Conservation (phyloP, 768 basidiomycete genomes). For the Trametes cinnabarina region DNA sequence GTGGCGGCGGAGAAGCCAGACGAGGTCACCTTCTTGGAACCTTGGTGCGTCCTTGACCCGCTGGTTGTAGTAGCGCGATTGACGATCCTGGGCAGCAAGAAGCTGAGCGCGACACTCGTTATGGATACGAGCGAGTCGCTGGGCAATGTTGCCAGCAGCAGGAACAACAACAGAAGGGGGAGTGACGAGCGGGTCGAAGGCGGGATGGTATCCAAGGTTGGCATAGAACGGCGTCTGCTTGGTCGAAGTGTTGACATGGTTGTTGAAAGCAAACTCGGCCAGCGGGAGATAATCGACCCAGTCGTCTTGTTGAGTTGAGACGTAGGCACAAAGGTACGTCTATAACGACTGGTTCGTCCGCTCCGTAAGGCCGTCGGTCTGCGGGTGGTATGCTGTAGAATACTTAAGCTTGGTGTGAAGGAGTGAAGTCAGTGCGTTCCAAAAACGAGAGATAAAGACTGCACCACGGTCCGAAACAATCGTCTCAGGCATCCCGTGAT, state of each 20-base stretch:
- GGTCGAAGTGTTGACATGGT: slow-evolving; percentile 34
- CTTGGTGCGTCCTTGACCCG: slow-evolving; percentile 28
- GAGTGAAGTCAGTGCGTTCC: not conserved
- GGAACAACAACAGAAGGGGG: slow-evolving; percentile 30
- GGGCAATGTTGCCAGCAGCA: slow-evolving; percentile 32
- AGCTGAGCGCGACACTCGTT: too few relatives aligned
- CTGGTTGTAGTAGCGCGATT: slow-evolving; percentile 31
- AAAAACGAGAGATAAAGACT: slow-evolving; percentile 14
- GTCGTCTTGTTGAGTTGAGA: too few relatives aligned
- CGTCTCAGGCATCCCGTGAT: slow-evolving; percentile 21
- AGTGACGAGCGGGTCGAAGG: slow-evolving; percentile 31
- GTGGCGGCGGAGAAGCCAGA: too few relatives aligned
- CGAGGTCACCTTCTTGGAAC: slow-evolving; percentile 40
- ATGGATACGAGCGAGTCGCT: slow-evolving; percentile 27
- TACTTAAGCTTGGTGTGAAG: slow-evolving; percentile 19
- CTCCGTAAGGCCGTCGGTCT: too few relatives aligned
- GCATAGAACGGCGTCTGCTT: slow-evolving; percentile 12
- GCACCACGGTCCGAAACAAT: too few relatives aligned
- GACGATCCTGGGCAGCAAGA: slow-evolving; percentile 32
- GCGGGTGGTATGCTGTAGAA: slow-evolving; percentile 45
- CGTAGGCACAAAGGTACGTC: too few relatives aligned
- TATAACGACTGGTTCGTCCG: too few relatives aligned
- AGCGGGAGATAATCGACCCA: too few relatives aligned
- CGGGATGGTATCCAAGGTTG: slow-evolving; percentile 10
- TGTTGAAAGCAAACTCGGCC: slow-evolving; percentile 44